phyloP scores from a whole-genome alignment of 2,329 filamentous ascomycete species.

The Hirsutella thompsonii region DNA sequence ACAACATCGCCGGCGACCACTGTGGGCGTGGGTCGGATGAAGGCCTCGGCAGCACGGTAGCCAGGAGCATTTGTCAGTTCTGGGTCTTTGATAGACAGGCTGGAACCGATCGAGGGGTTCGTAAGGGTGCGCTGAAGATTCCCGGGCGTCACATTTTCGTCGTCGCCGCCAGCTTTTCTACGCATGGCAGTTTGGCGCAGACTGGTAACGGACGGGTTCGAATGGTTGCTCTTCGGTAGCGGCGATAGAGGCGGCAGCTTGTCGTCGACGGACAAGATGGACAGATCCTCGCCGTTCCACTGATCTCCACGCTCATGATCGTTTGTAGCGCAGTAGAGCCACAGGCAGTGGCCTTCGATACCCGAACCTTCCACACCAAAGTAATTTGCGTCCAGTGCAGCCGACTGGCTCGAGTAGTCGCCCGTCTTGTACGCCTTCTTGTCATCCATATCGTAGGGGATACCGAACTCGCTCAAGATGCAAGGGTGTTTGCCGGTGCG shows the following conservation, averaged over 20 bases:
- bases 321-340: slow-evolving; percentile 77
- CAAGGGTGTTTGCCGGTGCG: slow-evolving; percentile 82
- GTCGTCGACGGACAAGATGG: slow-evolving; percentile 79
- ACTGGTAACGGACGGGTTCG: slow-evolving; percentile 32
- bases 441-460: slow-evolving; percentile 97
- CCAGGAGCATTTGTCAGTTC: slow-evolving; percentile 54
- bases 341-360: slow-evolving; percentile 77
- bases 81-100: slow-evolving; percentile 35
- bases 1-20: slow-evolving; percentile 58
- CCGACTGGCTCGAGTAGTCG: slow-evolving; percentile 83
- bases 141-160: slow-evolving; percentile 52
- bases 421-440: slow-evolving; percentile 92
- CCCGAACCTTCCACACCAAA: slow-evolving; percentile 77
- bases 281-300: slow-evolving; percentile 97
- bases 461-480: slow-evolving; percentile 88
- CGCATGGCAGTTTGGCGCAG: slow-evolving; percentile 10
- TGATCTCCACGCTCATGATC: slow-evolving; percentile 80
- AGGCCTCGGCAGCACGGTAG: slow-evolving; percentile 84
- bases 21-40: slow-evolving; percentile 73
- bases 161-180: slow-evolving; percentile 32
- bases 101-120: slow-evolving; percentile 51
- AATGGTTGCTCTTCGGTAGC: slow-evolving; percentile 27
- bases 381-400: slow-evolving; percentile 92
- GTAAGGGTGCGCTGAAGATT: slow-evolving; percentile 66
- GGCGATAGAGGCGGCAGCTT: slow-evolving; percentile 42